Base-by-base conservation (phyloP, 2,329 filamentous ascomycete genomes). In the Talaromyces sp. region DNA sequence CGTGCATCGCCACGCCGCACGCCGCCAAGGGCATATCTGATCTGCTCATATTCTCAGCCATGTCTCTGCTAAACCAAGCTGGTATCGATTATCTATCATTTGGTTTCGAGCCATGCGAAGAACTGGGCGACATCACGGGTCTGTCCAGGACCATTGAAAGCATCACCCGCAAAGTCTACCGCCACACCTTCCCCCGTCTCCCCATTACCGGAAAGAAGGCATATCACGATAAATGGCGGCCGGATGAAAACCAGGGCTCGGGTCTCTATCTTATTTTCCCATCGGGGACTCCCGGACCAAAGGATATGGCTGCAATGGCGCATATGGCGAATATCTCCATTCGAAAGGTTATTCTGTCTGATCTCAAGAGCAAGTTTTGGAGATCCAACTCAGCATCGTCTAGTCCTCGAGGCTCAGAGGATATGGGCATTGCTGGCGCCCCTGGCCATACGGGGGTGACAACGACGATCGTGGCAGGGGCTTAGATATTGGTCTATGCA, bases 271-370 rank as follows among this genome's bases (percentile, higher is more conserved):
- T 77, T 41, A 65, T 77, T 10, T 77, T 77, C 54, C 73, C 74
- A 4, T 62, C 66, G 1, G 70, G 69, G 1, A 51, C 72, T 4
- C 72, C 74, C 0, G 66, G 71, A 4, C 64, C 68, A 2, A 64
- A 70, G 19, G 67, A 74, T 41, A 65, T 74, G 32, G 31, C 72
- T 11, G 72, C 73, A 1, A 71, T 76, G 58, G 62, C 71, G 14
- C 75, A 77, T 62, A 69, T 75, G 63, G 73, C 74, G 1, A 76
- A 77, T 64, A 73, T 77, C 31, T 73, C 70, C 27, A 63, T 76
- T 54, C 61, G 70, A 17, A 52, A 52, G 48, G 26, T 52, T 9
- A 52, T 52, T 29, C 19, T 52, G 17, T 27, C 48, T n/a, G 48
- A 52, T n/a, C 48, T 52, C 24, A 52, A 52, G 8, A 14, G n/a